Base-by-base conservation (phyloP, 2,329 filamentous ascomycete species). In the Pseudogymnoascus sp. region DNA sequence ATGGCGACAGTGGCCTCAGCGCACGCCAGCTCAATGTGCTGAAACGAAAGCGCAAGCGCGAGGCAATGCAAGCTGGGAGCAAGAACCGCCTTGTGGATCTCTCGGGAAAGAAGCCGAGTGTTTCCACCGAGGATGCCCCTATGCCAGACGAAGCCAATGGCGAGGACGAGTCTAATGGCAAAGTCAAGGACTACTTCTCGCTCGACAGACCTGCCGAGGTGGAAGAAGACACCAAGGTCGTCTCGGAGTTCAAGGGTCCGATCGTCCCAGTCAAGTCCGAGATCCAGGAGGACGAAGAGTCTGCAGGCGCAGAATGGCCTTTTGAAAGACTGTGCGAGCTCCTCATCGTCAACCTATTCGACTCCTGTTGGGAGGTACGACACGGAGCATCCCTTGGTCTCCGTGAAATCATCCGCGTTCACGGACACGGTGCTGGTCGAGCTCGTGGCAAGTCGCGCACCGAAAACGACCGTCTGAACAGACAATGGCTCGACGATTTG, bases 301-400 rank as follows among this genome's bases (percentile, higher is more conserved):
- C 89, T 62, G 84, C 93, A 68, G 91, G 92, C 2, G 80, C 83
- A 2, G 90, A 95, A 71, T 99, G 94, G 94, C 94, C 94, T 0
- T 97, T 90, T 69, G 92, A 97, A 70, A 86, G 91, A 60, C 84
- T 99, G 36, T 97, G 92, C 73, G 94, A 97, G 64, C 94, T 97
- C 69, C 82, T 99, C 62, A 93, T 90, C 69, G 82, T 97, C 35
- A 94, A 99, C 71, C 81, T 99, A 1, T 97, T 99, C 68, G 93
- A 99, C 71, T 80, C 89, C 2, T 87, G 88, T 57, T 99, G 94
- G 95, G 94, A 99, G 74, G 92, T 92, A 6, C 88, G 94, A 14
- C 94, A 99, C 73, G 94, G 94, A 69, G 94, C 95, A 61, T 92
- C 94, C 12, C 94, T 99, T 87, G 94, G 91, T 9, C 78, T 99